phyloP scores from a whole-genome alignment of 176 grass and related monocot genomes.

The Tuctoria greenei region DNA sequence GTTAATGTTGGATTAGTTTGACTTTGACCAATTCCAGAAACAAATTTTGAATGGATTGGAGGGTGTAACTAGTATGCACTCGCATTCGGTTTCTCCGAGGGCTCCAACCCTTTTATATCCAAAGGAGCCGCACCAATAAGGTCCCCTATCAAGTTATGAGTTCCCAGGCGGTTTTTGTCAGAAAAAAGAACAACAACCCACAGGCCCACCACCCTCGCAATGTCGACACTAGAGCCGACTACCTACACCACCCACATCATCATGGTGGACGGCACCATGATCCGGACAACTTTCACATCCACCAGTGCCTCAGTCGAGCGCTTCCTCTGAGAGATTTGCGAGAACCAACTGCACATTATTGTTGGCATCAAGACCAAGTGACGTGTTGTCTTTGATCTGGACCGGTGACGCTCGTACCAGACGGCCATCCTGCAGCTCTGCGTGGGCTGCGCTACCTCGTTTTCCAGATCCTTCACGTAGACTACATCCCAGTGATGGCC shows the following conservation, averaged over 20 bases:
- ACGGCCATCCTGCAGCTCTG: slow-evolving; percentile 71
- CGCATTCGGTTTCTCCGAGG: too few species aligned
- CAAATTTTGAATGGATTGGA: too few species aligned
- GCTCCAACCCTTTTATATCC: too few species aligned
- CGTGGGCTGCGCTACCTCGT: slow-evolving; percentile 57
- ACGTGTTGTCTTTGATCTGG: slow-evolving; percentile 10
- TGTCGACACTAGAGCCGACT: not conserved
- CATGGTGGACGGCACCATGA: not conserved
- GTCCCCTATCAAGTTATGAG: too few species aligned
- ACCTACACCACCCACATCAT: not conserved
- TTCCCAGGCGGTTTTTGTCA: not conserved
- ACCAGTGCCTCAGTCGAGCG: not conserved
- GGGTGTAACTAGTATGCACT: too few species aligned
- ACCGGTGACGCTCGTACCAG: not conserved
- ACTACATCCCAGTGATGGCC: slow-evolving; percentile 6
- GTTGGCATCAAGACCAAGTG: slow-evolving; percentile 73
- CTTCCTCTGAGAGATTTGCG: slow-evolving; percentile 14
- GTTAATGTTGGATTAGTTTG: too few species aligned
- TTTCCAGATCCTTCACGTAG: slow-evolving; percentile 44
- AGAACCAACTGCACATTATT: slow-evolving; percentile 15
- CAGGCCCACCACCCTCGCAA: not conserved
- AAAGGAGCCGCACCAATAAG: too few species aligned
- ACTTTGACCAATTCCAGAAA: too few species aligned
- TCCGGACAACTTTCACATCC: slow-evolving; percentile 45
- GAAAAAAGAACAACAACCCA: not conserved